Base-by-base conservation (phyloP, 345 rosid genomes). In the Gossypium longicalyx region DNA sequence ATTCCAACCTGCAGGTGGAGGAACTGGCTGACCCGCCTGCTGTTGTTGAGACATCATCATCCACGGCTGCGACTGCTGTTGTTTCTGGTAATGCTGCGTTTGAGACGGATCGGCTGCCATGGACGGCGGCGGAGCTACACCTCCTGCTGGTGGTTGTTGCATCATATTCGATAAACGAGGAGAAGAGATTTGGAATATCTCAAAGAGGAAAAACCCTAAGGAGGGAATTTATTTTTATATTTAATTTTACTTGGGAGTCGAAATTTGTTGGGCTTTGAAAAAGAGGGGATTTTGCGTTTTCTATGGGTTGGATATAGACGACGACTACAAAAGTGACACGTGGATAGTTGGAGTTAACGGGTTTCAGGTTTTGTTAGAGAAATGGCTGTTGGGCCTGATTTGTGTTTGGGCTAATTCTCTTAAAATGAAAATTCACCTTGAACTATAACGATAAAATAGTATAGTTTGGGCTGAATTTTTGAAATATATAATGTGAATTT, bases 131-230 rank as follows among this genome's bases (percentile, higher is more conserved):
- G 76, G 81, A 4, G 82, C 77, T 23, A 80, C 80, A 13, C 80
- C 84, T 65, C 90, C 89, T 57, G 83, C 83, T 13, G 97, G 90
- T 77, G 91, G 98, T 62, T 86, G 98, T 89, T 93, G 69, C 69
- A 64, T 64, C 69, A 64, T 64, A 9, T 19, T 64, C 19, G 15
- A 86, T 90, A 77, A 61, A 45, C 17, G 27, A 22, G 23, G 34
- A 22, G 17, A 12, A 66, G 3, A 34, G 47, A 16, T 34, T 34
- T 9, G 48, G 48, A 48, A 66, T 12, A 66, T 20, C 52, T 45
- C 13, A 12, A 20, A 41, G 70, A 43, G 29, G 7, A 12, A 34
- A 48, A 48, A 49, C 57, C 71, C 72, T 48, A 15, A 25, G 12
- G 16, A 7, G 51, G 41, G 41, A 5, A 45, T 2, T 49, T 10